Percentiles rank a stretch among this genome's conserved stretches.
Conservation (phyloP, 495 filamentous ascomycete species). For the Tetracladium setigerum region DNA sequence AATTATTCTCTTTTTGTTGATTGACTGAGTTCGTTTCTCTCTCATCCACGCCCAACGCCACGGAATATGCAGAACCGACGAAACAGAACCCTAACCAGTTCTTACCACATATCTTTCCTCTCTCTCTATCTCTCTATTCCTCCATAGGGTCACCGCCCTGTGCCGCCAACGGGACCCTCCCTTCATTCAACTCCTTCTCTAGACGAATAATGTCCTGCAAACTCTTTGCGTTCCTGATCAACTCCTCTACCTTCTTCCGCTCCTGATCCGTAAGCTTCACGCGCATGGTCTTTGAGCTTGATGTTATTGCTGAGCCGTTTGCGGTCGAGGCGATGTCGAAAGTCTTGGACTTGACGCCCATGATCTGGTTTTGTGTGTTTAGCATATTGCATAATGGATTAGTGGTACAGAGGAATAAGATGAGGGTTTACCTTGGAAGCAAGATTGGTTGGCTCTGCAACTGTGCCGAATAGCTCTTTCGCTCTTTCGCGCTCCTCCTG, state of each 20-base stretch:
- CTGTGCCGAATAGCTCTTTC: constrained; percentile 72
- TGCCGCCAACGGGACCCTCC: constrained; percentile 65
- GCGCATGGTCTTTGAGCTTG: constrained; percentile 51
- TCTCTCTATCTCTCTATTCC: constrained; percentile 35
- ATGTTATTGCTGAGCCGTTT: constrained; percentile 35
- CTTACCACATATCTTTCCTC: background rate
- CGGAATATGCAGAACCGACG: background rate
- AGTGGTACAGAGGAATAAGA: no score
- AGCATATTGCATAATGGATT: no score
- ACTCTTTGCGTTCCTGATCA: constrained; percentile 79
- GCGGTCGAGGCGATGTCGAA: constrained; percentile 55
- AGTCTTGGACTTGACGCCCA: constrained; percentile 76
- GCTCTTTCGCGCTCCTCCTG: constrained; percentile 71
- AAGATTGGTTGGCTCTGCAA: constrained; percentile 66
- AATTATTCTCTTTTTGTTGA: no score
- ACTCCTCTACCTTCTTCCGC: constrained; percentile 57
- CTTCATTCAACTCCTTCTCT: constrained; percentile 83
- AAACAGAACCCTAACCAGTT: background rate
- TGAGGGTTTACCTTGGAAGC: constrained; percentile 52
- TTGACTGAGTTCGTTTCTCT: no score
- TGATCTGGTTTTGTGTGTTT: constrained; percentile 49
- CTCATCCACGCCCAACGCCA: constrained; percentile 5
- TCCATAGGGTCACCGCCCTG: constrained; percentile 47
- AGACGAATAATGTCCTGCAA: constrained; percentile 75
- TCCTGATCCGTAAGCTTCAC: constrained; percentile 65